These are phyloP conservation scores for Zymoseptoria brevis DNA, from an alignment of 2,329 filamentous ascomycete genomes.

Conservation along the genomic window DNA sequence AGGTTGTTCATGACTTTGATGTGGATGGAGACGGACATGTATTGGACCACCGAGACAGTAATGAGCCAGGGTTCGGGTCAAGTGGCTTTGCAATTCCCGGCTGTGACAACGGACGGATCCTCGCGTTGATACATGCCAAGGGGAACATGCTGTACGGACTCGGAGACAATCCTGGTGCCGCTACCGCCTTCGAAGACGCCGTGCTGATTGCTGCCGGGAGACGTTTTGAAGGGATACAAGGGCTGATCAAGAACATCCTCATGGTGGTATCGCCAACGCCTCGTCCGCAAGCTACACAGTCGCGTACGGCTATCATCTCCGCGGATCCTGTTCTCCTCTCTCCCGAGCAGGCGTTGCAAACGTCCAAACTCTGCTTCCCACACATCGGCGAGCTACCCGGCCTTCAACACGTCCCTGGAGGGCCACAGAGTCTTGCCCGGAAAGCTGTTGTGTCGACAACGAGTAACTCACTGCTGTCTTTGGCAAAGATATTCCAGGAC, in stretches of 20 bases:
- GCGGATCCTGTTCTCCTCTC: conserved; percentile 66
- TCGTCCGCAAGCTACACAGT: conserved; percentile 24
- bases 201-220: conserved; percentile 79
- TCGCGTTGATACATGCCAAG: conserved; percentile 92
- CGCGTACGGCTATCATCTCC: conserved; percentile 23
- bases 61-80: conserved; percentile 56
- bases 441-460: conserved; percentile 84
- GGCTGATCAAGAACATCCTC: conserved; percentile 72
- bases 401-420: conserved; percentile 53
- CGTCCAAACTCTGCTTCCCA: conserved; percentile 74
- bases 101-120: conserved; percentile 81
- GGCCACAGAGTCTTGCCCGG: conserved; percentile 58
- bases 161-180: conserved; percentile 72
- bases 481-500: conserved; percentile 97
- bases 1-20: conserved; percentile 50
- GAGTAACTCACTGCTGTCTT: conserved; percentile 86
- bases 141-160: conserved; percentile 96
- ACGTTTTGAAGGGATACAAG: conserved; percentile 60
- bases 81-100: conserved; percentile 81
- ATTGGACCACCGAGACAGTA: conserved; percentile 34
- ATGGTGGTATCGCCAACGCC: conserved; percentile 47
- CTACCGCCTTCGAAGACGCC: conserved; percentile 87
- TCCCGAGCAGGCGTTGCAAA: conserved; percentile 75
- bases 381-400: conserved; percentile 71
- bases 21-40: conserved; percentile 30